Percentiles rank a stretch among this genome's conserved stretches.
phyloP scores from a whole-genome alignment of 345 rosid genomes.

The Odontarrhena argentea region DNA sequence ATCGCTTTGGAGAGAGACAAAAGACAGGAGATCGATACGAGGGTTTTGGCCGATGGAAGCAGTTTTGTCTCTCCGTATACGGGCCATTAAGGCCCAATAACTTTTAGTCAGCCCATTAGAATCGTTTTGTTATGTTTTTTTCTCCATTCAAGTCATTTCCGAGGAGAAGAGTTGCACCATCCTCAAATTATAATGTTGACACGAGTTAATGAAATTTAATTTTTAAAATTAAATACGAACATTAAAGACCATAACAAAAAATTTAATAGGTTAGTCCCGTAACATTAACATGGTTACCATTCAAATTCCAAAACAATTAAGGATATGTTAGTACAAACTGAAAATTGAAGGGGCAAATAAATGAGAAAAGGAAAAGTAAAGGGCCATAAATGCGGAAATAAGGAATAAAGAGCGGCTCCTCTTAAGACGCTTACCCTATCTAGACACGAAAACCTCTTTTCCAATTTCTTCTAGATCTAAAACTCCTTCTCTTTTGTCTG shows the following conservation, averaged over 20 bases:
- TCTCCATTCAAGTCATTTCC: too few relatives aligned
- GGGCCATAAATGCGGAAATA: conserved; percentile 6
- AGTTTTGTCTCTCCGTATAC: neutral
- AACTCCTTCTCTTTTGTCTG: neutral
- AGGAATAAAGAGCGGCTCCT: conserved; percentile 32
- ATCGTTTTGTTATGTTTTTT: too few relatives aligned
- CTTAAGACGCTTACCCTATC: conserved; percentile 33
- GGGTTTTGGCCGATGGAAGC: conserved; percentile 16
- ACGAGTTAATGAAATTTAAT: too few relatives aligned
- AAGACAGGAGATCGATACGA: neutral
- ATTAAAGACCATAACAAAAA: too few relatives aligned
- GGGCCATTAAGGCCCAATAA: neutral
- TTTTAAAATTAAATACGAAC: too few relatives aligned
- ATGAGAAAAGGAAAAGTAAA: conserved; percentile 1
- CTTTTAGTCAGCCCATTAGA: neutral
- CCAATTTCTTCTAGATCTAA: conserved; percentile 28
- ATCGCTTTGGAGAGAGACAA: conserved; percentile 4
- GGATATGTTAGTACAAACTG: neutral
- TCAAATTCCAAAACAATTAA: too few relatives aligned
- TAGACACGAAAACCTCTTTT: conserved; percentile 25
- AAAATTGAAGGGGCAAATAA: neutral
- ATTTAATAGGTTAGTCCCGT: too few relatives aligned
- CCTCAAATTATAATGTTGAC: neutral
- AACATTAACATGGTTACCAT: too few relatives aligned
- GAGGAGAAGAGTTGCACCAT: neutral